A percentile compares a stretch with the other conserved stretches of the same genome.
Conservation (phyloP, 1,139 yeast species). For the Hansenula anomala region DNA sequence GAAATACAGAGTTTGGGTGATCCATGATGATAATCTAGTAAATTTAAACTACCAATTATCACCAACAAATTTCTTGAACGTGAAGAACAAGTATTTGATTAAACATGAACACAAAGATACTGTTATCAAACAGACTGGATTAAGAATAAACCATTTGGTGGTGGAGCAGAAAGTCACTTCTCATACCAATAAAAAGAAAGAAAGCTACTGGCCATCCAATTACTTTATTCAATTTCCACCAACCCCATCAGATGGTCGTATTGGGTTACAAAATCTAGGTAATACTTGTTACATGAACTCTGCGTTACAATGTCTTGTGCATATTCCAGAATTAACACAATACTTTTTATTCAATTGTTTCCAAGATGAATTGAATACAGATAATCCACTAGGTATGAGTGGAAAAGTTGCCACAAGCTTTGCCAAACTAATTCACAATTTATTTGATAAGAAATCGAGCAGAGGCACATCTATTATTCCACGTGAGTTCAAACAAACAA, state of each 20-base stretch:
- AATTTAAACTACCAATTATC: slow-evolving; percentile 21
- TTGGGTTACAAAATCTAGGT: slow-evolving; percentile 80
- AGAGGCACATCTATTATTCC: slow-evolving; percentile 38
- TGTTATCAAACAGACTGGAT: slow-evolving; percentile 18
- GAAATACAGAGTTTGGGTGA: slow-evolving; percentile 27
- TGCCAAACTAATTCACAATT: slow-evolving; percentile 56
- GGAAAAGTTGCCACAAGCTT: slow-evolving; percentile 80
- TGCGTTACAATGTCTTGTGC: slow-evolving; percentile 85
- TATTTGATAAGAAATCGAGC: slow-evolving; percentile 39
- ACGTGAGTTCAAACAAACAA: slow-evolving; percentile 68
- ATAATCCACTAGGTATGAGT: slow-evolving; percentile 80
- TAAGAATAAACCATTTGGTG: slow-evolving; percentile 23
- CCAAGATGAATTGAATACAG: slow-evolving; percentile 60
- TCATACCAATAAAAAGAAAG: slow-evolving; percentile 6
- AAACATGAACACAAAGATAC: slow-evolving; percentile 15
- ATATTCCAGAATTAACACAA: slow-evolving; percentile 76
- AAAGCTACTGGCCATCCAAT: slow-evolving; percentile 32
- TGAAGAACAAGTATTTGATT: slow-evolving; percentile 20
- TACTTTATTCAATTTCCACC: slow-evolving; percentile 25
- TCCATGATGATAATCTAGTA: slow-evolving; percentile 16
- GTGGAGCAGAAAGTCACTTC: slow-evolving; percentile 24
- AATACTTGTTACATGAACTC: slow-evolving; percentile 97
- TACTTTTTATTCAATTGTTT: slow-evolving; percentile 67
- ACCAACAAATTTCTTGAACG: slow-evolving; percentile 24
- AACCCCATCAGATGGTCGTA: slow-evolving; percentile 38